Base-by-base conservation (phyloP, 495 filamentous ascomycete species). In the Penicillium crystallinum region DNA sequence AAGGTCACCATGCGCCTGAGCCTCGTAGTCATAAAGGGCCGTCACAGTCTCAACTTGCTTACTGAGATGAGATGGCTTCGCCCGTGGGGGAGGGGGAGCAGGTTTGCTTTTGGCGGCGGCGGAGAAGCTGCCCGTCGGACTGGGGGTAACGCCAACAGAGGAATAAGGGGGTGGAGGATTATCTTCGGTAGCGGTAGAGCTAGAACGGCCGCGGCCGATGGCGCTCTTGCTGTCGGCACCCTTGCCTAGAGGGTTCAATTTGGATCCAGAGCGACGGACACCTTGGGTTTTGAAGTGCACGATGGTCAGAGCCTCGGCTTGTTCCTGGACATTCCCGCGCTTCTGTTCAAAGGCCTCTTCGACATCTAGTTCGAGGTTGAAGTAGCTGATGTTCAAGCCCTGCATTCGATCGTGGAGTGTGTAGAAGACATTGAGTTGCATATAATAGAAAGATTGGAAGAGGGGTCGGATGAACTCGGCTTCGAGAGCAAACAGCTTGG, bases 401-500 rank as follows among this genome's bases (percentile, higher is more conserved):
- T 97, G 93, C 95, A 97, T 97, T 69, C 82, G 87, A 70, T 99
- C 93, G 69, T 99, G 93, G 30, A 99, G 77, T 1, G 95, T 97
- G 70, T 99, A 99, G 72, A 97, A 99, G 54, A 99, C 91, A 68
- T 99, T 99, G 49, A 99, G 81, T 68, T 99, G 93, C 95, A 99
- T 97, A 77, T 99, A 99, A 73, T 99, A 99, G 76, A 97, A 99
- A 29, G 90, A 95, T 61, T 97, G 95, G 79, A 99, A 99, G 7
- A 99, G 79, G 12, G 93, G 93, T 51, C 86, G 85, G 69, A 99
- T 99, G 72, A 99, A 97, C 65, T 99, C 89, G 51, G 89, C 80
- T 68, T 97, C 95, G n/a, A 97, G 82, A 17, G 68, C 60, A 71
- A 99, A 99, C 5, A 99, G 78, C 67, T 91, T 90, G 29, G 93